phyloP scores from a whole-genome alignment of 768 basidiomycete species.

The Suillus placidus region DNA sequence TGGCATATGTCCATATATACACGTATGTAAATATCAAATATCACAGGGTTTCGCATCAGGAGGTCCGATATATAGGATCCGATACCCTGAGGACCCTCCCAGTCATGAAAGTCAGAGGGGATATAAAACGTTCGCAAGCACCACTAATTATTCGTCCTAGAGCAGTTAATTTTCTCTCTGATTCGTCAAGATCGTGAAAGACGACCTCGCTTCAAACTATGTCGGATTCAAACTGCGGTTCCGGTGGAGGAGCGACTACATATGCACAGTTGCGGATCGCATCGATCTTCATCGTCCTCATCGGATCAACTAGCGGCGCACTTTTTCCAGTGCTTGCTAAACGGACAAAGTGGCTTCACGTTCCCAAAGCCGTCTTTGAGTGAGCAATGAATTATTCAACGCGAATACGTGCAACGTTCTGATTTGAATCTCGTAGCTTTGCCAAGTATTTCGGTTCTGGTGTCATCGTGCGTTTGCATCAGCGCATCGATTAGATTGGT shows the following conservation, averaged over 20 bases:
- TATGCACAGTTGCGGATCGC: slow-evolving; percentile 62
- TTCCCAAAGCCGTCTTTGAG: slow-evolving; percentile 58
- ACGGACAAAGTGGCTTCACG: slow-evolving; percentile 49
- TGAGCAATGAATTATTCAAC: slow-evolving; percentile 37
- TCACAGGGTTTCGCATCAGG: neutral
- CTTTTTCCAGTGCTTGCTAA: slow-evolving; percentile 71
- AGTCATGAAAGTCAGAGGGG: slow-evolving; percentile 2
- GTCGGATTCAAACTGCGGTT: slow-evolving; percentile 45
- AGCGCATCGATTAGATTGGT: neutral
- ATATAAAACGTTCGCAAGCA: slow-evolving; percentile 6
- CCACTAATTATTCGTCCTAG: neutral
- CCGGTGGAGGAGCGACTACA: slow-evolving; percentile 53
- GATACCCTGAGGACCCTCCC: slow-evolving; percentile 4
- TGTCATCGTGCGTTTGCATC: slow-evolving; percentile 62
- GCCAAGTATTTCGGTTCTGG: slow-evolving; percentile 92
- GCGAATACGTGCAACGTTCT: neutral
- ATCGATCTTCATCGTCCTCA: slow-evolving; percentile 74
- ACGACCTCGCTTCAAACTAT: slow-evolving; percentile 16
- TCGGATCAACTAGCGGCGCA: slow-evolving; percentile 60
- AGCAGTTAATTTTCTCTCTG: neutral
- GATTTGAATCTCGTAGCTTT: slow-evolving; percentile 49
- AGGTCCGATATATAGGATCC: neutral
- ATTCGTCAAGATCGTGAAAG: neutral
- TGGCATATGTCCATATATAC: no score
- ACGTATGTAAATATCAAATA: neutral